These are phyloP conservation scores for Botryotinia narcissicola DNA, from an alignment of 2,329 filamentous ascomycete species.

Conservation along the genomic window DNA sequence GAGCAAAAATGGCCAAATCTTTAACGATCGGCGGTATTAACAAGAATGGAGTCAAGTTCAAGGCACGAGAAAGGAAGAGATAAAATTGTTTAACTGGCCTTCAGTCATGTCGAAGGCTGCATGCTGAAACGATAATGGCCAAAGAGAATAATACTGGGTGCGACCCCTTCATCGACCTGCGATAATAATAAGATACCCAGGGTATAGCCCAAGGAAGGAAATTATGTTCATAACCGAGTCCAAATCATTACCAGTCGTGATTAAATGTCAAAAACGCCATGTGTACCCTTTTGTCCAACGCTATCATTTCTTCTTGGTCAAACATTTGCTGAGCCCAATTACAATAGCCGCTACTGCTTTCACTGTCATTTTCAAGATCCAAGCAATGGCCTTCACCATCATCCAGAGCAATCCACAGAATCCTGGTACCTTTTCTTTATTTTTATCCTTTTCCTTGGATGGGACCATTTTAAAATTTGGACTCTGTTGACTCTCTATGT, in stretches of 20 bases:
- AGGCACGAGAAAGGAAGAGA: conserved; percentile 61
- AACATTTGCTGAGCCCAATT: conserved; percentile 50
- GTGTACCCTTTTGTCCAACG: conserved; percentile 31
- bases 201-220: conserved; percentile 11
- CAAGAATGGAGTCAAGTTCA: conserved; percentile 60
- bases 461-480: conserved; percentile 30
- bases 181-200: conserved; percentile 20
- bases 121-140: conserved; percentile 27
- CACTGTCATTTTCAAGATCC: conserved; percentile 55
- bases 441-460: conserved; percentile 47
- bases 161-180: conserved; percentile 18
- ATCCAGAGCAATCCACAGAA: conserved; percentile 53
- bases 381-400: conserved; percentile 57
- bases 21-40: conserved; percentile 58
- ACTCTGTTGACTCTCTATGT: conserved; percentile 59
- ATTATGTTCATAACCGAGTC: conserved; percentile 8
- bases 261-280: conserved; percentile 19
- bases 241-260: conserved; percentile 18
- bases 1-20: conserved; percentile 64
- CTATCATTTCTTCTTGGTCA: conserved; percentile 44
- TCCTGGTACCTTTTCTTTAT: conserved; percentile 45
- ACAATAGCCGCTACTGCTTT: conserved; percentile 53
- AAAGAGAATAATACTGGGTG: conserved; percentile 7
- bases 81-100: conserved; percentile 32
- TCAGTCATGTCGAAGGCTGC: conserved; percentile 34